Base-by-base conservation (phyloP, 2,329 filamentous ascomycete genomes). In the Didymellaceae sp. region DNA sequence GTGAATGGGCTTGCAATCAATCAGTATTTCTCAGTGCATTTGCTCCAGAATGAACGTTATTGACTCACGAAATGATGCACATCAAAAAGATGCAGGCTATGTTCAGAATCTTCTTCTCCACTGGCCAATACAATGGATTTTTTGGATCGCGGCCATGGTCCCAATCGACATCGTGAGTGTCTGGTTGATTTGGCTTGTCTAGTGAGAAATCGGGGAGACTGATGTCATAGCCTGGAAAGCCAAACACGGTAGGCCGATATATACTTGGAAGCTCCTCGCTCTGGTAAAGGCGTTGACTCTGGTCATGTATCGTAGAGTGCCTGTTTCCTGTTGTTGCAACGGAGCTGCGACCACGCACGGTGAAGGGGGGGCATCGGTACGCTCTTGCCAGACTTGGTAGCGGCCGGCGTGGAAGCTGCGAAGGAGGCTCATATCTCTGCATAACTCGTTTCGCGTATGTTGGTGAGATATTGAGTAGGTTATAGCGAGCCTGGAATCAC, bases 1-100 rank as follows among this genome's bases (percentile, higher is more conserved):
- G 59, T 58, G 6, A 70, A 54, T 4, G 66, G 61, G 3, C 61
- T 66, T 9, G 11, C 10, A 28, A 13, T n/a, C 26, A 13, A 10
- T 17, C 7, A 20, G 18, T 28, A 4, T 5, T 10, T 35, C 13
- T 43, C 5, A 33, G 16, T 17, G 10, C 11, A 9, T 7, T 13
- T 9, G n/a, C 5, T 13, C 7, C 7, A 7, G 3, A 7, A 25
- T 25, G 24, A 25, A 25, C 11, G 26, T 10, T 34, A 13, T 16
- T 5, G 16, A 38, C n/a, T 25, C 14, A 18, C n/a, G 14, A 32
- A 6, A 38, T 17, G 25, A 38, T 32, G 10, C 25, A 25, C 33
- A 31, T 31, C 14, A 32, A 14, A 14, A 25, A 22, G 13, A 45
- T 32, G 25, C 25, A 25, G 18, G 6, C n/a, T 4, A 32, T 5